Evolutionary conservation across 192 early-diverging fungal genomes (phyloP).

Genomic region (Glomus cerebriforme): DNA sequence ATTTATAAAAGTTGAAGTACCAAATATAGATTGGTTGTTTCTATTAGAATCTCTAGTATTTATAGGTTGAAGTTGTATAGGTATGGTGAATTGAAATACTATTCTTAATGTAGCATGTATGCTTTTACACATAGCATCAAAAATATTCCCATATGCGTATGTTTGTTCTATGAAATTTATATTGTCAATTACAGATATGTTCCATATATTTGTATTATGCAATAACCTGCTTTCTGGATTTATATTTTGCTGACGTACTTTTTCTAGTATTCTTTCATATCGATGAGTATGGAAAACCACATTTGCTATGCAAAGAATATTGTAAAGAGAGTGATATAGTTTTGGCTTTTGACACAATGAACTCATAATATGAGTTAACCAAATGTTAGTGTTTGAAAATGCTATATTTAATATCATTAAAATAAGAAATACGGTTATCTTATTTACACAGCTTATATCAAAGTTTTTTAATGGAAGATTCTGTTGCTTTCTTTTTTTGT

Average conservation of each 20-base stretch:
- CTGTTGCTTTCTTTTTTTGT: conserved; percentile 8
- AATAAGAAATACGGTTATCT: not conserved
- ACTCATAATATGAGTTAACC: conserved; percentile 12
- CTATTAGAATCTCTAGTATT: not conserved
- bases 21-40: conserved; percentile 1
- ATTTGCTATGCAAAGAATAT: conserved; percentile 12
- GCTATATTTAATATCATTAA: conserved; percentile 18
- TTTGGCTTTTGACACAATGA: conserved; percentile 10
- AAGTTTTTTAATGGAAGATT: not conserved
- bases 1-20: not conserved
- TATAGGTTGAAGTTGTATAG: not conserved
- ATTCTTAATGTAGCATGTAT: conserved; percentile 20
- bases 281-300: not conserved
- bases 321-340: not conserved
- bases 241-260: not conserved
- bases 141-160: conserved; percentile 10
- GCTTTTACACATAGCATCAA: not conserved
- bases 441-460: not conserved
- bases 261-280: conserved; percentile 15
- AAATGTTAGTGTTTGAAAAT: not conserved
- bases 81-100: conserved; percentile 7
- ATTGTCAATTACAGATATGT: conserved; percentile 11
- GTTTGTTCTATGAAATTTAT: conserved; percentile 23
- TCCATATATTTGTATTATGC: not conserved
- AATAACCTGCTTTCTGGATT: conserved; percentile 7